These are phyloP conservation scores for Leptographium lundbergii DNA, from an alignment of 2,329 filamentous ascomycete species.

Conservation along the genomic window DNA sequence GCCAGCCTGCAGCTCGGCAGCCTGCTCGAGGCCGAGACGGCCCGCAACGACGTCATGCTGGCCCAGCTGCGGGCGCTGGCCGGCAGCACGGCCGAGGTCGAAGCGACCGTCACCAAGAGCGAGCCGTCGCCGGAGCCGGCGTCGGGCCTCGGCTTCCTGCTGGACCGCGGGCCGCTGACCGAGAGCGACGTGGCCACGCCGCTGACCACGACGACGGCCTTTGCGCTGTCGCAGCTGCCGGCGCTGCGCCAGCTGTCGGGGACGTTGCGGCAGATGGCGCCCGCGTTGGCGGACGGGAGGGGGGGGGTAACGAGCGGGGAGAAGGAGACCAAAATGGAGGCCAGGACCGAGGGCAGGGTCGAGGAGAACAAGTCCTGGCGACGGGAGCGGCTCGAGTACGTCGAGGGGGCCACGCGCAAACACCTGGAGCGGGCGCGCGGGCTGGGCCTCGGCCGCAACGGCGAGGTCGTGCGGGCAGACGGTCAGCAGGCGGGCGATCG, in stretches of 20 bases:
- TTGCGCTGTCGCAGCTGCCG: constrained; percentile 73
- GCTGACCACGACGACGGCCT: constrained; percentile 59
- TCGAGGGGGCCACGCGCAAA: constrained; percentile 65
- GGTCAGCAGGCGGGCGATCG: background rate
- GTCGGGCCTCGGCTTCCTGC: constrained; percentile 43
- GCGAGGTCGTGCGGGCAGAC: constrained; percentile 41
- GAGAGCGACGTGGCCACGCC: constrained; percentile 40
- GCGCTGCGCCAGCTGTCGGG: constrained; percentile 55
- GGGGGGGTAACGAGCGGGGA: constrained; percentile 8
- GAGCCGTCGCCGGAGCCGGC: constrained; percentile 14
- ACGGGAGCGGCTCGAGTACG: constrained; percentile 64
- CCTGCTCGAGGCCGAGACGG: constrained; percentile 55
- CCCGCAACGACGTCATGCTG: constrained; percentile 61
- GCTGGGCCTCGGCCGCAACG: constrained; percentile 48
- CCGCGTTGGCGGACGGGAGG: constrained; percentile 36
- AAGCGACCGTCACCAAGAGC: constrained; percentile 5
- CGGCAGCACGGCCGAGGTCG: constrained; percentile 11
- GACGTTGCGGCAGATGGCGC: constrained; percentile 50
- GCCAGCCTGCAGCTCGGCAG: constrained; percentile 67
- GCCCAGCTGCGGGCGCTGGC: constrained; percentile 41
- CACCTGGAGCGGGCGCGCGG: constrained; percentile 62
- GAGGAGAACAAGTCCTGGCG: constrained; percentile 51
- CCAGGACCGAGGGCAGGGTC: no score
- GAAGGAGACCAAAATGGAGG: constrained; percentile 15
- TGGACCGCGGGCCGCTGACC: constrained; percentile 36